phyloP scores from a whole-genome alignment of 2,329 filamentous ascomycete genomes.

The Verticillium tricorpus region DNA sequence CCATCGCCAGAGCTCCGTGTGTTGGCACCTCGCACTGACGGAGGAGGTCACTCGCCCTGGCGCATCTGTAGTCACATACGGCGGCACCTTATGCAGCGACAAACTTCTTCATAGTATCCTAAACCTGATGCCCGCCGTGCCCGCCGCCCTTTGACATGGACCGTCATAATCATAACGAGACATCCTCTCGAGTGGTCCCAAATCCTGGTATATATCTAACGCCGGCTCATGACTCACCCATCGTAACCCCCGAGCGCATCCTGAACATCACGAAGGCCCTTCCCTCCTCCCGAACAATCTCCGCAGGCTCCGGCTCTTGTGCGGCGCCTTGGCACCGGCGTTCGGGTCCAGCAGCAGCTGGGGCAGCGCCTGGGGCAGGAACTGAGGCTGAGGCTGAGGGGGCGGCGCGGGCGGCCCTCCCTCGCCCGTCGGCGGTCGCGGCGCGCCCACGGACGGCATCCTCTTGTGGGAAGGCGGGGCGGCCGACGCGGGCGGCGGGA shows the following conservation, averaged over 20 bases:
- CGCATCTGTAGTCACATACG: neutral
- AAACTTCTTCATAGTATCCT: neutral
- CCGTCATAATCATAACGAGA: neutral
- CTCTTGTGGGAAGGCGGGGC: neutral
- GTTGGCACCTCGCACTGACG: neutral
- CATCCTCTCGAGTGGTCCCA: neutral
- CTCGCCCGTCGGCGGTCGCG: neutral
- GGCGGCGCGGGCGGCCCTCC: neutral
- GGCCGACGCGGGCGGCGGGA: constrained; percentile 3
- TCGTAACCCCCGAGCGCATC: neutral
- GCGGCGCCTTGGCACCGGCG: constrained; percentile 22
- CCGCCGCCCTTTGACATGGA: neutral
- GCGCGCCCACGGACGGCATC: neutral
- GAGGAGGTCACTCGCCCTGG: neutral
- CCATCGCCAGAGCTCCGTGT: too few species aligned
- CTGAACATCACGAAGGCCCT: neutral
- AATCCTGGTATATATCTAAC: neutral
- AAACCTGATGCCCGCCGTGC: neutral
- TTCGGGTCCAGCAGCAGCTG: neutral
- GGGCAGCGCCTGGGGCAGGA: neutral
- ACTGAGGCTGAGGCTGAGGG: neutral
- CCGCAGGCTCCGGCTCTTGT: constrained; percentile 30
- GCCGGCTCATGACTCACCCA: neutral
- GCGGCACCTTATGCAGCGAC: neutral
- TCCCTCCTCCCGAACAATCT: constrained; percentile 31